Conservation (phyloP, 2,329 filamentous ascomycete species). For the Alternaria infectoria region DNA sequence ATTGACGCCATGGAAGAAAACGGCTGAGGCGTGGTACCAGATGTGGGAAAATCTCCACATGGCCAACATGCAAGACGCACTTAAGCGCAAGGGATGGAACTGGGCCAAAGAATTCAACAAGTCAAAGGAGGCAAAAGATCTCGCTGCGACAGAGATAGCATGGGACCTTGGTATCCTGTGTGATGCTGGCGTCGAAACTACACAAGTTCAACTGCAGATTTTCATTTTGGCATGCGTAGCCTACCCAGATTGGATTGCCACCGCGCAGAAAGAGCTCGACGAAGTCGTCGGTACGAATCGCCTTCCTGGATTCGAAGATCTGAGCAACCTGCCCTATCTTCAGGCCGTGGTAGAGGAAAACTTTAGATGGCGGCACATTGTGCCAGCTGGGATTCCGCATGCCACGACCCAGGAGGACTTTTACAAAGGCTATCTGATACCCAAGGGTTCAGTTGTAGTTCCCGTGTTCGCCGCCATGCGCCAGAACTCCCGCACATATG, state of each 20-base stretch:
- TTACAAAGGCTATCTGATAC: conserved; percentile 57
- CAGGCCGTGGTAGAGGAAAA: conserved; percentile 37
- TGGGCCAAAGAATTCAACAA: conserved; percentile 13
- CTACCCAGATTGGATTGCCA: conserved; percentile 10
- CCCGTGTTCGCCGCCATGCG: conserved; percentile 43
- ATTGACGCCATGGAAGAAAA: conserved; percentile 42
- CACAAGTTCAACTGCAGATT: conserved; percentile 15
- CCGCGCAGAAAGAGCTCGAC: conserved; percentile 19
- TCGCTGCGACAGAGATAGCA: conserved; percentile 21
- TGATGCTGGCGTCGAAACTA: conserved; percentile 32
- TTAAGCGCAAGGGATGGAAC: conserved; percentile 26
- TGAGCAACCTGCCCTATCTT: conserved; percentile 33
- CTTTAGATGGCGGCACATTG: conserved; percentile 44
- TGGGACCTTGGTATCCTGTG: conserved; percentile 25
- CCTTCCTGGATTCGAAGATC: conserved; percentile 30
- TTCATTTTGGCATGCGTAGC: conserved; percentile 24
- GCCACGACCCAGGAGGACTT: conserved; percentile 54
- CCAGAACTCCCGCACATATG: conserved; percentile 36
- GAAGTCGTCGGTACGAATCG: conserved; percentile 22
- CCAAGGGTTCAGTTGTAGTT: conserved; percentile 48
- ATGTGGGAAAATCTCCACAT: conserved; percentile 21
- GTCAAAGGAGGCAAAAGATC: conserved; percentile 3
- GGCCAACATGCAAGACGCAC: conserved; percentile 19
- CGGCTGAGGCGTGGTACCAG: conserved; percentile 21
- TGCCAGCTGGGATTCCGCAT: conserved; percentile 53